Conservation (phyloP, 2,329 filamentous ascomycete species). For the Colletotrichum agaves region DNA sequence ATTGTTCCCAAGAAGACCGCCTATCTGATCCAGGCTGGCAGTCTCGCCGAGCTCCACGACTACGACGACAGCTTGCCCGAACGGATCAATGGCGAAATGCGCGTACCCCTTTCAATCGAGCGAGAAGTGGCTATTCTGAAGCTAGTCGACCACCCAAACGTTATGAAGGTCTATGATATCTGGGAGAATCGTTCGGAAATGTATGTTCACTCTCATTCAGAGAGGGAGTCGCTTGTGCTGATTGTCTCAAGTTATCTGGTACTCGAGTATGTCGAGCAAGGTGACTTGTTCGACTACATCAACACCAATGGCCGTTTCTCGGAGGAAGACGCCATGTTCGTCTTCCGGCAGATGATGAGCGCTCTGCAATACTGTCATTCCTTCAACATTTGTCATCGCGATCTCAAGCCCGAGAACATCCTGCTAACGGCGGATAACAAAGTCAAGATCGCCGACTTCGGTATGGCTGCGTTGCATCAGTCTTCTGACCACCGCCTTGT, state of each 20-base stretch:
- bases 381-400: slow-evolving; percentile 94
- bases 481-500: slow-evolving; percentile 80
- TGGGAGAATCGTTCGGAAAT: slow-evolving; percentile 98
- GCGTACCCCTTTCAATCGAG: slow-evolving; percentile 89
- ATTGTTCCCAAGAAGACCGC: slow-evolving; percentile 89
- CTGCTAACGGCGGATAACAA: slow-evolving; percentile 79
- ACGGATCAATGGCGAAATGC: slow-evolving; percentile 68
- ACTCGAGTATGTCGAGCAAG: slow-evolving; percentile 85
- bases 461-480: slow-evolving; percentile 93
- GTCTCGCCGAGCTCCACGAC: slow-evolving; percentile 83
- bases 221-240: neutral
- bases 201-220: slow-evolving; percentile 63
- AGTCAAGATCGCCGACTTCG: slow-evolving; percentile 96
- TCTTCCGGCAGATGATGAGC: slow-evolving; percentile 94
- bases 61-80: slow-evolving; percentile 70
- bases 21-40: slow-evolving; percentile 84
- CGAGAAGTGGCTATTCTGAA: slow-evolving; percentile 98
- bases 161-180: slow-evolving; percentile 94
- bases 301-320: slow-evolving; percentile 76
- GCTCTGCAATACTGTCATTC: slow-evolving; percentile 93
- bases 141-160: slow-evolving; percentile 92
- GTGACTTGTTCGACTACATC: slow-evolving; percentile 89
- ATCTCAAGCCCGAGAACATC: slow-evolving; percentile 97
- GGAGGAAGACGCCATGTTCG: slow-evolving; percentile 83
- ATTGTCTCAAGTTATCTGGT: slow-evolving; percentile 79